phyloP scores from a whole-genome alignment of 2,329 filamentous ascomycete species.

The Pseudocercospora macadamiae region DNA sequence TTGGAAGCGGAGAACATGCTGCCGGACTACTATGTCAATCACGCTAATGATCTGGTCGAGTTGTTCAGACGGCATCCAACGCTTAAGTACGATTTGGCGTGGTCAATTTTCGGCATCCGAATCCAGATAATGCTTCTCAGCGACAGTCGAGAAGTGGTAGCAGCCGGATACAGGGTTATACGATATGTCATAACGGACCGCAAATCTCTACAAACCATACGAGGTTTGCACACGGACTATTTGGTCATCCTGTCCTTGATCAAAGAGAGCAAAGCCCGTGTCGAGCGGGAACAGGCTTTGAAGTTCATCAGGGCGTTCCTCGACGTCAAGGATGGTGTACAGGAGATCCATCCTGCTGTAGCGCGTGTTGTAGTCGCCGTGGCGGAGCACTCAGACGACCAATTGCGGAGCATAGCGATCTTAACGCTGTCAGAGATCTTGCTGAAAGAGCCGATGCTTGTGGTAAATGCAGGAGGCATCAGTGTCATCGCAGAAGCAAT shows the following conservation, averaged over 20 bases:
- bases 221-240: slow-evolving; percentile 86
- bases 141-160: slow-evolving; percentile 92
- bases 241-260: slow-evolving; percentile 89
- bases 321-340: slow-evolving; percentile 89
- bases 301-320: slow-evolving; percentile 96
- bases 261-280: slow-evolving; percentile 94
- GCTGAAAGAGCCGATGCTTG: slow-evolving; percentile 77
- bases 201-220: slow-evolving; percentile 84
- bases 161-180: slow-evolving; percentile 89
- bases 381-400: slow-evolving; percentile 82
- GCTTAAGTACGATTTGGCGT: slow-evolving; percentile 93
- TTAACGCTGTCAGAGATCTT: slow-evolving; percentile 92
- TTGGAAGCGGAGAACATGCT: slow-evolving; percentile 85
- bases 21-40: slow-evolving; percentile 92
- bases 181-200: slow-evolving; percentile 93
- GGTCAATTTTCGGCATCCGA: slow-evolving; percentile 89
- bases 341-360: slow-evolving; percentile 83
- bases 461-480: slow-evolving; percentile 83
- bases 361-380: slow-evolving; percentile 89
- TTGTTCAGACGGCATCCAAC: slow-evolving; percentile 93
- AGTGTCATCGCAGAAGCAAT: slow-evolving; percentile 88
- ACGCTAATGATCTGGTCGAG: slow-evolving; percentile 90
- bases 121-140: slow-evolving; percentile 96
- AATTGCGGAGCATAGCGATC: slow-evolving; percentile 85
- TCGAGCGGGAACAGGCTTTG: slow-evolving; percentile 93